Evolutionary conservation across 768 basidiomycete species (phyloP), one percentile per base, ranked within the genome.

Genomic region (Lactarius hengduanensis): DNA sequence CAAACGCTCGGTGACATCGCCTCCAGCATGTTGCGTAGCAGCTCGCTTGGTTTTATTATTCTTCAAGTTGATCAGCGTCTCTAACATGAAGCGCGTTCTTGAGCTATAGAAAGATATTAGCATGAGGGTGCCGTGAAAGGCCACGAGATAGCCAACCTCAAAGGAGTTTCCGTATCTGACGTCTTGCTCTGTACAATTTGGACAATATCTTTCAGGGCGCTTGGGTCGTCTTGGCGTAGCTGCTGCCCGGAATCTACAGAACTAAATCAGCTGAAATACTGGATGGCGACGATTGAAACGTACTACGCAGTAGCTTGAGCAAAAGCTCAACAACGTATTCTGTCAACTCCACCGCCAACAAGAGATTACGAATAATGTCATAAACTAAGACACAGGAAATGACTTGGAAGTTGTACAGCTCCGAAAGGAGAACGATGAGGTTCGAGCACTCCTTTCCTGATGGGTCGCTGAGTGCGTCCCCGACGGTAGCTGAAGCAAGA

Each of bases 321-420:
- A 99, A 71, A 5, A 96, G 78, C 74, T 98, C 97, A 8, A 97
- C 91, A 38, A 85, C 83, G 65, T 91, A 85, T 75, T 98, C 96
- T 0, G 82, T 81, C 61, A 96, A 77, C 2, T 85, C 79, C 6
- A 78, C 78, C 1, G 78, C 78, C 1, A 83, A 78, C 57, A 98
- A 79, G 56, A 98, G 82, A 16, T 82, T 80, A 9, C 91, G 87
- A 69, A 98, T 88, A 57, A 98, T 75, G 73, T 98, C 97, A 77
- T 94, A 98, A 57, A 98, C 78, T n/a, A 98, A 81, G 13, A 89
- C 78, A 64, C 88, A 93, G 3, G 92, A 92, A 61, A 98, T 84
- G 28, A 98, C 92, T 77, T 94, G 92, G 74, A 98, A 95, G 74
- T 98, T 98, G 80, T 98, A 98, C 22, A 99, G 79, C 74, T 98